Percentiles rank a stretch among this genome's conserved stretches.
These are phyloP conservation scores for Xerophyta viscosa DNA, from an alignment of 106 monocot genomes.

Conservation along the genomic window DNA sequence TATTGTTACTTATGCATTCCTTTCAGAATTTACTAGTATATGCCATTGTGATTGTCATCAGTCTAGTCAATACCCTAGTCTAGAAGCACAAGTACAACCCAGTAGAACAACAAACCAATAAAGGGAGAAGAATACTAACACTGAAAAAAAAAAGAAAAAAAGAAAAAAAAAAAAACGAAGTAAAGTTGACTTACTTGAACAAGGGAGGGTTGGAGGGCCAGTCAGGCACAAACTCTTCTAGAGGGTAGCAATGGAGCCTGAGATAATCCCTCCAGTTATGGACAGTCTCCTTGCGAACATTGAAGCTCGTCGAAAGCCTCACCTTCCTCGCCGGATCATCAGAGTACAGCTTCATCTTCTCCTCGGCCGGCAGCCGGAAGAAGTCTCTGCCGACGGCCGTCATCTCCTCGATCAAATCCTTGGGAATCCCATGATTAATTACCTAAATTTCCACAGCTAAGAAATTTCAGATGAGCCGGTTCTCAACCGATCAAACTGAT, in stretches of 20 bases:
- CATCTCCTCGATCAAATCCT: conserved; percentile 20
- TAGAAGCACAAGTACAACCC: no score
- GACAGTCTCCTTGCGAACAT: conserved; percentile 61
- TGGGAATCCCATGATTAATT: conserved; percentile 46
- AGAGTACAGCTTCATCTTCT: conserved; percentile 57
- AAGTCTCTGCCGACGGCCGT: conserved; percentile 35
- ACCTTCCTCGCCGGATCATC: conserved; percentile 61
- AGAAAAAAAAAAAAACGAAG: not conserved
- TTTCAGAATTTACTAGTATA: no score
- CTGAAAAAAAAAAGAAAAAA: no score
- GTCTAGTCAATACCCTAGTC: no score
- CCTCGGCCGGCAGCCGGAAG: conserved; percentile 53
- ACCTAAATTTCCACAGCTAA: conserved; percentile 1
- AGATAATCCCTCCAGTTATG: conserved; percentile 79
- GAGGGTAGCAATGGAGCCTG: conserved; percentile 77
- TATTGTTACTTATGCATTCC: no score
- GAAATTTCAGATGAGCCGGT: no score
- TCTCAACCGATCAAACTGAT: not conserved
- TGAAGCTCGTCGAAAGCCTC: conserved; percentile 86
- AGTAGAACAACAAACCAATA: not conserved
- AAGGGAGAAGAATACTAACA: not conserved
- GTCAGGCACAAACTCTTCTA: conserved; percentile 45
- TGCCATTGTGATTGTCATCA: no score
- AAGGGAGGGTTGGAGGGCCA: conserved; percentile 60
- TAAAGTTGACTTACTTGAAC: conserved; percentile 37